Evolutionary conservation across 2,329 filamentous ascomycete species (phyloP).

Genomic region (Arthrobotrys sinensis): DNA sequence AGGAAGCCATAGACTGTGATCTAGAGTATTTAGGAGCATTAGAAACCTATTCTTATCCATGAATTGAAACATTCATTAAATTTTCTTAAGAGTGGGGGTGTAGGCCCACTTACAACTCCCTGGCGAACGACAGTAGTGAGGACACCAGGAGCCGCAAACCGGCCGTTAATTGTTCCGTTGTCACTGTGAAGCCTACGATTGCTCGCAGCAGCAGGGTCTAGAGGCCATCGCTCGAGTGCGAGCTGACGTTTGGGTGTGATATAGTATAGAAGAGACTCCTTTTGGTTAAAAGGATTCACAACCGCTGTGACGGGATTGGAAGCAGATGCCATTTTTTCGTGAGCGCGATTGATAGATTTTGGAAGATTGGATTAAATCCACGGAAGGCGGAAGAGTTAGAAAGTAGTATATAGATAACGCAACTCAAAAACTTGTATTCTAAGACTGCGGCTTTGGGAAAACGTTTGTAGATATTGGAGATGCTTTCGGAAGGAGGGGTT

Average conservation of each 20-base stretch:
- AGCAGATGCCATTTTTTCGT: conserved; percentile 5
- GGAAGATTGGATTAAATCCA: background rate
- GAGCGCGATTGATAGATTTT: too few relatives aligned
- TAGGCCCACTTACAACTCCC: conserved; percentile 21
- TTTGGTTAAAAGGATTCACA: conserved; percentile 3
- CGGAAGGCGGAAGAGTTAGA: too few relatives aligned
- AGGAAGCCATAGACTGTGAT: conserved; percentile 20
- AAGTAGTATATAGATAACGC: too few relatives aligned
- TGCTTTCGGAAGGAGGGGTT: too few relatives aligned
- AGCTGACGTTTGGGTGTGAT: conserved; percentile 16
- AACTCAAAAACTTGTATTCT: too few relatives aligned
- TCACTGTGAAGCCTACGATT: conserved; percentile 7
- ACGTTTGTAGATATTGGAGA: too few relatives aligned
- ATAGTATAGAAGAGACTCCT: conserved; percentile 16
- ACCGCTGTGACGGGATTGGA: conserved; percentile 4
- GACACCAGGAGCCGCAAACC: conserved; percentile 8
- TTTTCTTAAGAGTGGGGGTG: background rate
- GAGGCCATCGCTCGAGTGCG: conserved; percentile 12
- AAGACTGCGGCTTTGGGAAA: too few relatives aligned
- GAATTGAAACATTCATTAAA: background rate
- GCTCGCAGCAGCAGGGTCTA: background rate
- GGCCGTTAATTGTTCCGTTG: conserved; percentile 2
- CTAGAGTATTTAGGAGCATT: background rate
- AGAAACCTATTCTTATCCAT: background rate
- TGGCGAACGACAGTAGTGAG: conserved; percentile 6